Evolutionary conservation across 768 basidiomycete species (phyloP), one percentile per base, ranked within the genome.

Genomic region (Boletus insuetus): DNA sequence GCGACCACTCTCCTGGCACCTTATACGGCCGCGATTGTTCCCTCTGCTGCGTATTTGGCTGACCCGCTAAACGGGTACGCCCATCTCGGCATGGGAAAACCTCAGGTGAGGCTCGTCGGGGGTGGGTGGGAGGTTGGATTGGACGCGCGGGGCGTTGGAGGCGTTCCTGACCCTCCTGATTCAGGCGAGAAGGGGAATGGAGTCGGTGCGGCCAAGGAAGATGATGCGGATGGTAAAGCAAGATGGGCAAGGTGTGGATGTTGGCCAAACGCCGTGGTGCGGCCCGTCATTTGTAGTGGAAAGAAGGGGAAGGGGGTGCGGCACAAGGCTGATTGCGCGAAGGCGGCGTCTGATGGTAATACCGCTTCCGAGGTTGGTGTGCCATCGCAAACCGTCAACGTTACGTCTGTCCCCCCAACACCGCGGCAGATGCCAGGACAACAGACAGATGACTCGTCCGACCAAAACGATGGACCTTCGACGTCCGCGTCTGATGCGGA

Each of bases 61-160:
- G 89, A 94, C 63, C 88, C 91, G 0, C 79, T 91, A 59, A 96
- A 94, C 64, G 87, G 86, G n/a, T 97, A 96, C 63, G 83, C 86
- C 0, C 83, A 86, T 57, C 77, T 86, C 17, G 93, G 94, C 11
- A 81, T 88, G 73, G 89, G 91, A 32, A 94, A 93, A 65, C 88
- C 88, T 0, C 85, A 83, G 59, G 93, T 96, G 0, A 87, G 91
- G 56, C 76, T 89, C 14, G 67, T 97, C 2, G 89, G 87, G 0
- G 84, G 84, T 0, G 92, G 91, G 0, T 76, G 94, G 47, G 86
- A 85, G 56, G 65, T 95, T 6, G 87, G 89, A 1, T 74, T 98
- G 26, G 94, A 98, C 59, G 79, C 89, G 3, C 72, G 94, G n/a
- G 76, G 82, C 16, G 80, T 80, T 0, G 91, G 92, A 6, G 80